Base-by-base conservation (phyloP, 192 early-diverging fungal species). In the Chytriomyces confervae region DNA sequence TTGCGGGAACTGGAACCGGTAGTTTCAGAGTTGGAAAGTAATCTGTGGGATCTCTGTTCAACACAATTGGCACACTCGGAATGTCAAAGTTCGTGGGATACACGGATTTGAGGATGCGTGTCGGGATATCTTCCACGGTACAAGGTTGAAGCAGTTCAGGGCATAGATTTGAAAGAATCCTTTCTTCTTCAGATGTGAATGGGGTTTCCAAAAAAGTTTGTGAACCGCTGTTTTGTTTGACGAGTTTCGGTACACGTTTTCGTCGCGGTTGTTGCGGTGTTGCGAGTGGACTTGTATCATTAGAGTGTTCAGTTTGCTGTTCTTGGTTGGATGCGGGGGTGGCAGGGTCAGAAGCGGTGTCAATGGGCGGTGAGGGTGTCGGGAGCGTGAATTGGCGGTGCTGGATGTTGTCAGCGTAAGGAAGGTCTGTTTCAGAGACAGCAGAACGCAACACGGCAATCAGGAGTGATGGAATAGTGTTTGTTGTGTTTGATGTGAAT, bases 371-470 rank as follows among this genome's bases (percentile, higher is more conserved):
- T 57, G 53, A 1, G 20, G 13, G 16, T 13, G 13, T 20, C 1
- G 51, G 50, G 4, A 62, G 7, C 62, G 24, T 11, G 53, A 78
- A 78, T 18, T 78, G 48, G 24, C 74, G 67, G 44, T 80, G 72
- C 29, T 67, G 72, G 36, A 80, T 75, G 18, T 66, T 62, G 29
- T 74, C 66, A 10, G 62, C 61, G 47, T 61, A 80, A 1, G 87
- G 87, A 5, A 88, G 71, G 50, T 88, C 87, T 7, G 80, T 66
- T 79, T 79, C 81, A 11, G 80, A 51, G 1, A 81, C 83, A 7
- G 84, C 82, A 13, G 79, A 64, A 0, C 87, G 79, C 16, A 88
- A 75, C 13, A 83, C 81, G 18, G 82, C 62, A n/a, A 88, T 73
- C 7, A 88, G 77, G 0, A 88, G 75, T 3, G 81, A 82, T 13